phyloP scores from a whole-genome alignment of 441 rosid genomes.

The Euphorbia schlechtendalii region DNA sequence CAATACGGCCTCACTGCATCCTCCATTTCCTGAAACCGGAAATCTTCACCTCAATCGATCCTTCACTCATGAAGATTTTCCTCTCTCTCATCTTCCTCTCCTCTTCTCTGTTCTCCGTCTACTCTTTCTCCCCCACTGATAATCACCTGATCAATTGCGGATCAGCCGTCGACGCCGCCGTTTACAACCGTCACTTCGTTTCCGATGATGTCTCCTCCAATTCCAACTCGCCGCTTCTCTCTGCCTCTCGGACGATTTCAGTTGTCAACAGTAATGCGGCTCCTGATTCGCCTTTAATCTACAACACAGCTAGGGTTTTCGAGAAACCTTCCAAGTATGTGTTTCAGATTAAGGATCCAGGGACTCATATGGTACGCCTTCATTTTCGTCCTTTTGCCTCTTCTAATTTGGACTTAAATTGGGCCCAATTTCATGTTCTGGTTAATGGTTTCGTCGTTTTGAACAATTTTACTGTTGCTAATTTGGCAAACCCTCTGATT shows the following conservation, averaged over 20 bases:
- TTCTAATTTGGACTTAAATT: slow-evolving; percentile 27
- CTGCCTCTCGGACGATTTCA: slow-evolving; percentile 27
- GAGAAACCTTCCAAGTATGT: slow-evolving; percentile 44
- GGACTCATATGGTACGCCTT: slow-evolving; percentile 62
- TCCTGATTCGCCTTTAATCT: slow-evolving; percentile 35
- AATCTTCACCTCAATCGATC: slow-evolving; percentile 23
- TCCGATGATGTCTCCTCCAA: slow-evolving; percentile 31
- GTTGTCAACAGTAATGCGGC: slow-evolving; percentile 22
- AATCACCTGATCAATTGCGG: slow-evolving; percentile 62
- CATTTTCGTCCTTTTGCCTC: slow-evolving; percentile 48
- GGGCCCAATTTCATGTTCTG: slow-evolving; percentile 55
- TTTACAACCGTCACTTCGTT: slow-evolving; percentile 48
- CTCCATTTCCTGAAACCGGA: background rate
- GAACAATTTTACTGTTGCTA: slow-evolving; percentile 46
- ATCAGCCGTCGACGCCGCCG: slow-evolving; percentile 46
- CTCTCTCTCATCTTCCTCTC: slow-evolving; percentile 21
- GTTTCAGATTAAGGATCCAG: slow-evolving; percentile 46
- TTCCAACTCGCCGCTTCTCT: slow-evolving; percentile 24
- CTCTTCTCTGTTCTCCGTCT: slow-evolving; percentile 15
- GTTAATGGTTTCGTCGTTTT: slow-evolving; percentile 47
- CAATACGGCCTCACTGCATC: background rate
- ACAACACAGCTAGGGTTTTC: slow-evolving; percentile 54
- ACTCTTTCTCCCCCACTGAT: slow-evolving; percentile 46
- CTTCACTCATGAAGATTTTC: background rate
- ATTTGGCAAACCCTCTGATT: slow-evolving; percentile 29